Conservation (phyloP, 1,284 basidiomycete species). For the Puccinia triticina region DNA sequence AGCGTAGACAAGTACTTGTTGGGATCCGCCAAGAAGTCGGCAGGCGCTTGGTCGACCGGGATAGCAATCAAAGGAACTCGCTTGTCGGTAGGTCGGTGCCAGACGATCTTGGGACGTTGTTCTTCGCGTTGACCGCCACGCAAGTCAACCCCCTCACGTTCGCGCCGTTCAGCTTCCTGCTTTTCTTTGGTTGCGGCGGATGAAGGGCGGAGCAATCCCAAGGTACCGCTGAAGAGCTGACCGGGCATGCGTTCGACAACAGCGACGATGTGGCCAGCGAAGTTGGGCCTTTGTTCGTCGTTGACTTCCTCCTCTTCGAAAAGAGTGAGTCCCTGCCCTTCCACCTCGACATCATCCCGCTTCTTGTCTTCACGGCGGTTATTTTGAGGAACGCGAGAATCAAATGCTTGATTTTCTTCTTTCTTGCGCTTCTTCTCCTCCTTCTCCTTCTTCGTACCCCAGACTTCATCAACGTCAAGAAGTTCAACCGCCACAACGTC, state of each 20-base stretch:
- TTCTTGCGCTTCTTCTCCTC: conserved; percentile 99
- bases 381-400: conserved; percentile 68
- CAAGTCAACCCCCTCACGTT: conserved; percentile 83
- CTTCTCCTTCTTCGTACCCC: conserved; percentile 99
- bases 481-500: conserved; percentile 99
- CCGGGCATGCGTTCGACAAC: conserved; percentile 98
- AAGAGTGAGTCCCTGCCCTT: conserved; percentile 92
- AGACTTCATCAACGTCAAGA: conserved; percentile 92
- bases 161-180: conserved; percentile 94
- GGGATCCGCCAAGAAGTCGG: conserved; percentile 91
- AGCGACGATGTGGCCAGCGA: conserved; percentile 88
- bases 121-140: conserved; percentile 77
- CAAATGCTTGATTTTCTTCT: conserved; percentile 94
- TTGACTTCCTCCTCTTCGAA: conserved; percentile 97
- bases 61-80: conserved; percentile 98
- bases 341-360: conserved; percentile 99
- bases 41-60: conserved; percentile 91
- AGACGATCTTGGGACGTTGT: conserved; percentile 92
- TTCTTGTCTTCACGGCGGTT: conserved; percentile 97
- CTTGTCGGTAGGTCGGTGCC: conserved; percentile 99
- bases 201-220: conserved; percentile 91
- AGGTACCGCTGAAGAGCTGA: conserved; percentile 94
- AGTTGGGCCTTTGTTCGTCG: conserved; percentile 92
- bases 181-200: conserved; percentile 99
- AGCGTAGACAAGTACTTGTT: conserved; percentile 86